Percentiles rank a stretch among this genome's conserved stretches.
Conservation (phyloP, 345 rosid genomes). For the Ceriops zippeliana region DNA sequence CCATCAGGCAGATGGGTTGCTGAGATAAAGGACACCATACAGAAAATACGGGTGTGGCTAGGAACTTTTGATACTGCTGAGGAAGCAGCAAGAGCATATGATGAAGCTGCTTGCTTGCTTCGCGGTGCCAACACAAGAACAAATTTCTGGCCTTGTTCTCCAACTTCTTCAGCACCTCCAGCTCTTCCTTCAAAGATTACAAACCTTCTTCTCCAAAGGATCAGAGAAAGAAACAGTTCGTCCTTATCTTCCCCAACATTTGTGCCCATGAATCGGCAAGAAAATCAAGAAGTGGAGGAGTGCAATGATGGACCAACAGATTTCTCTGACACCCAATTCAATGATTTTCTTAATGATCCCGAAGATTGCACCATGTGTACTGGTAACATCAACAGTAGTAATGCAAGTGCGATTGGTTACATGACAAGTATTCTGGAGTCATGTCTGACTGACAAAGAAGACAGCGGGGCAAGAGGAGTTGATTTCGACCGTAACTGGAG, state of each 20-base stretch:
- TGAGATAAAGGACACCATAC: slow-evolving; percentile 55
- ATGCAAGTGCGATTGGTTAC: slow-evolving; percentile 14
- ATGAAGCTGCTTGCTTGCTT: slow-evolving; percentile 57
- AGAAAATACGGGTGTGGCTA: slow-evolving; percentile 52
- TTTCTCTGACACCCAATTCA: slow-evolving; percentile 30
- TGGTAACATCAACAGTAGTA: not conserved
- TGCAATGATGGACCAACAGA: slow-evolving; percentile 12
- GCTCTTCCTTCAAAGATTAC: slow-evolving; percentile 55
- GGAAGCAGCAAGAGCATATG: slow-evolving; percentile 59
- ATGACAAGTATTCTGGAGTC: slow-evolving; percentile 27
- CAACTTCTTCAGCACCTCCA: slow-evolving; percentile 36
- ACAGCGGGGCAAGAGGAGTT: slow-evolving; percentile 8
- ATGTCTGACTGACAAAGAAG: slow-evolving; percentile 33
- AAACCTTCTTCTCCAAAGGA: slow-evolving; percentile 51
- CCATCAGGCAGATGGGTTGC: slow-evolving; percentile 60
- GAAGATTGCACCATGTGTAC: slow-evolving; percentile 20
- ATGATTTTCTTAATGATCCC: slow-evolving; percentile 42
- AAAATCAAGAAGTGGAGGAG: slow-evolving; percentile 13
- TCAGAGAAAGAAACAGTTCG: slow-evolving; percentile 39
- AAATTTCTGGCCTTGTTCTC: slow-evolving; percentile 49
- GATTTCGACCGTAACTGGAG: slow-evolving; percentile 21
- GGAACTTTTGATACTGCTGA: slow-evolving; percentile 54
- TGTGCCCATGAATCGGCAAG: slow-evolving; percentile 9
- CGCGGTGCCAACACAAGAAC: slow-evolving; percentile 49
- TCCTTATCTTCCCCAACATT: slow-evolving; percentile 1